phyloP scores from a whole-genome alignment of 139 green algal species.

The Asterochloris erici region DNA sequence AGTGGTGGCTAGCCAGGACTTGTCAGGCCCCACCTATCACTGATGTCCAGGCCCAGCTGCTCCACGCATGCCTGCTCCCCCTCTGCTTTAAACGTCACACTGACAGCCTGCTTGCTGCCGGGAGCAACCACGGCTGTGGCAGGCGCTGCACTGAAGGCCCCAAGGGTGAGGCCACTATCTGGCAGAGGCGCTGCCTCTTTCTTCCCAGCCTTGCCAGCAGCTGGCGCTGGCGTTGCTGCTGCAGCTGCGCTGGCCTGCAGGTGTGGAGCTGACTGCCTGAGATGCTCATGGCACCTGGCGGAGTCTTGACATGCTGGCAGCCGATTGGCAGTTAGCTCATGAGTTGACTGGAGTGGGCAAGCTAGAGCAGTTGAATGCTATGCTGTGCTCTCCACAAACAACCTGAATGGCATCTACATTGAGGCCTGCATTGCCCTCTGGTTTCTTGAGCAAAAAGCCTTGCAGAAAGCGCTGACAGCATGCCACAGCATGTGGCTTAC shows the following conservation, averaged over 20 bases:
- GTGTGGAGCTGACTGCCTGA: neutral
- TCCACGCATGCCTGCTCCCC: slow-evolving; percentile 30
- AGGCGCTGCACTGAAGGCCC: slow-evolving; percentile 55
- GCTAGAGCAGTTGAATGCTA: too few species aligned
- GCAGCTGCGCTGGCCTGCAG: neutral
- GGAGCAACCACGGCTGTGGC: slow-evolving; percentile 48
- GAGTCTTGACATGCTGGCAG: neutral
- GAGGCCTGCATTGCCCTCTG: too few species aligned
- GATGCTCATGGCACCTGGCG: neutral
- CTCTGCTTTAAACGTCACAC: slow-evolving; percentile 62
- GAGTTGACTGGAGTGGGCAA: too few species aligned
- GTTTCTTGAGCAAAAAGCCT: too few species aligned
- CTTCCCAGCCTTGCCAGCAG: neutral
- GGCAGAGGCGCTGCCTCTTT: neutral
- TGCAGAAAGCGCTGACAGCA: too few species aligned
- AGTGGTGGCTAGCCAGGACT: neutral
- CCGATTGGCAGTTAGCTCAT: neutral
- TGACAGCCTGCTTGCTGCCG: slow-evolving; percentile 36
- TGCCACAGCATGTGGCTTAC: neutral
- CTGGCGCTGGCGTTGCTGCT: neutral
- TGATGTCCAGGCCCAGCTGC: slow-evolving; percentile 52
- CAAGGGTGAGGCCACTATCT: slow-evolving; percentile 16
- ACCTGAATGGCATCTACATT: too few species aligned
- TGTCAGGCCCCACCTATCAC: slow-evolving; percentile 26
- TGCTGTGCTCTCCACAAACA: too few species aligned